phyloP scores from a whole-genome alignment of 169 alveolate species.

The Plasmodium malariae region DNA sequence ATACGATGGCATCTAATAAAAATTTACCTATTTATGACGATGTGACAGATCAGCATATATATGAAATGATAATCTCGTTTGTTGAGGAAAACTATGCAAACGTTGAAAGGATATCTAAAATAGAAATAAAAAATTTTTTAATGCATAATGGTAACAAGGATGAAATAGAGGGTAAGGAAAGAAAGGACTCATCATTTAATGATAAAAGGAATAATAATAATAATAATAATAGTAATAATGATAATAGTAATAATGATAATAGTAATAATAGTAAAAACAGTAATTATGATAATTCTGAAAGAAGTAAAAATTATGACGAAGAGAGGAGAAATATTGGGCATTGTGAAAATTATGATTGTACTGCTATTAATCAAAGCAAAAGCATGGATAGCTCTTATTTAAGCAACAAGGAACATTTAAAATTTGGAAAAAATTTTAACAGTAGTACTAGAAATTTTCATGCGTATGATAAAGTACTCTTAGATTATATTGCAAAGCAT shows the following conservation, averaged over 20 bases:
- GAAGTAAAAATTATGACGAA: not conserved
- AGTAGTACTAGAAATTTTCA: not conserved
- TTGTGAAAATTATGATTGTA: not conserved
- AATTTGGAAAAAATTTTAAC: not conserved
- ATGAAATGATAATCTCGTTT: slow-evolving; percentile 53
- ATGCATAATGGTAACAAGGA: not conserved
- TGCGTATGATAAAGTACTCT: slow-evolving; percentile 8
- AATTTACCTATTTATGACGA: slow-evolving; percentile 9
- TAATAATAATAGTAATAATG: not conserved
- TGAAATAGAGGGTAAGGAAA: not conserved
- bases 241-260: not conserved
- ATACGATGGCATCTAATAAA: slow-evolving; percentile 20
- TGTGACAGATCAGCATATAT: slow-evolving; percentile 21
- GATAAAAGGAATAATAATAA: not conserved
- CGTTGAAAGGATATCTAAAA: slow-evolving; percentile 59
- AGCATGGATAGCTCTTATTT: no score
- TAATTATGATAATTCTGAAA: no score
- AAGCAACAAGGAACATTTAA: not conserved
- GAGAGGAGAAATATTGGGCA: not conserved
- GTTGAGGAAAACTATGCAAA: slow-evolving; percentile 66
- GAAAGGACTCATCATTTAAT: not conserved
- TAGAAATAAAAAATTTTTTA: slow-evolving; percentile 10
- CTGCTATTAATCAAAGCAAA: no score
- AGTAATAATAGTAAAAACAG: not conserved
- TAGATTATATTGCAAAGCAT: slow-evolving; percentile 32